Evolutionary conservation across 2,329 filamentous ascomycete genomes (phyloP).

Genomic region (Dactylellina cionopaga): DNA sequence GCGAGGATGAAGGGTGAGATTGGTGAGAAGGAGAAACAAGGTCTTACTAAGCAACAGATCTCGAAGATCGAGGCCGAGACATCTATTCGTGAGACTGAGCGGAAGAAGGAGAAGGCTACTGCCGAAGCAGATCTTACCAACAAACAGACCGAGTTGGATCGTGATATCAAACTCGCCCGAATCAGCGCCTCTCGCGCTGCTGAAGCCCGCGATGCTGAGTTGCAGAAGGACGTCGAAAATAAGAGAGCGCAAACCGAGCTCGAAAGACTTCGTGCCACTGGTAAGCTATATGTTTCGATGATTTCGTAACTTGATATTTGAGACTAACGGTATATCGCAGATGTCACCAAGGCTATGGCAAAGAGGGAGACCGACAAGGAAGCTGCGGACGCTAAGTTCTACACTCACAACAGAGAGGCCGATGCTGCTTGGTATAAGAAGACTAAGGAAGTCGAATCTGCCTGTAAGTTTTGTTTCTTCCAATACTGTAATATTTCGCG

Average conservation of each 20-base stretch:
- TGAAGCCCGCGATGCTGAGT: slow-evolving; percentile 79
- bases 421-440: slow-evolving; percentile 59
- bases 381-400: slow-evolving; percentile 69
- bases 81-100: slow-evolving; percentile 83
- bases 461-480: slow-evolving; percentile 56
- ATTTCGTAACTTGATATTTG: not conserved
- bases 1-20: slow-evolving; percentile 75
- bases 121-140: slow-evolving; percentile 81
- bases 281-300: slow-evolving; percentile 10
- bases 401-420: slow-evolving; percentile 57
- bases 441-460: slow-evolving; percentile 61
- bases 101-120: slow-evolving; percentile 80
- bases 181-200: slow-evolving; percentile 78
- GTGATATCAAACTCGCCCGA: slow-evolving; percentile 78
- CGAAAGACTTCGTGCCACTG: slow-evolving; percentile 75
- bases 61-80: slow-evolving; percentile 89
- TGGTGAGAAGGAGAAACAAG: slow-evolving; percentile 79
- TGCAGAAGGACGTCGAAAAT: slow-evolving; percentile 79
- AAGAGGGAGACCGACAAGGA: slow-evolving; percentile 74
- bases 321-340: slow-evolving; percentile 61
- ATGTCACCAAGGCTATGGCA: slow-evolving; percentile 81
- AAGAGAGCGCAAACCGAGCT: slow-evolving; percentile 82
- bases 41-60: slow-evolving; percentile 83
- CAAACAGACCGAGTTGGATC: slow-evolving; percentile 75
- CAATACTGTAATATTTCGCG: not conserved